Percentiles rank a stretch among this genome's conserved stretches.
phyloP scores from a whole-genome alignment of 2,329 filamentous ascomycete genomes.

The Apiospora saccharicola region DNA sequence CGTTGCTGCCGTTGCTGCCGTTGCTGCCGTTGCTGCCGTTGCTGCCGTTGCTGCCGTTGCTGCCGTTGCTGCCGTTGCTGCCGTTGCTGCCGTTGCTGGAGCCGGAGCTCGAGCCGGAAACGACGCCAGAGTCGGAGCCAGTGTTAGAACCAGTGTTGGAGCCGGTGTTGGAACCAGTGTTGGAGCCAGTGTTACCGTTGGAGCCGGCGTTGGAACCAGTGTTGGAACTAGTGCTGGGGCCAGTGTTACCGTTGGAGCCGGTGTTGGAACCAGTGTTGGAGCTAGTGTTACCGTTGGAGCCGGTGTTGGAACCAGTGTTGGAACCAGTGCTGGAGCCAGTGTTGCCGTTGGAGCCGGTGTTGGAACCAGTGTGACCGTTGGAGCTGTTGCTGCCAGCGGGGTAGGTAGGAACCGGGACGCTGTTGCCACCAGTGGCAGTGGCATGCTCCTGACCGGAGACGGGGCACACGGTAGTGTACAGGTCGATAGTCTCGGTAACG shows the following conservation, averaged over 20 bases:
- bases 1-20: conserved; percentile 31
- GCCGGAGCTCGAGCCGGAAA: conserved; percentile 14
- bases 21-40: not conserved
- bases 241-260: not conserved
- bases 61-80: too few relatives aligned
- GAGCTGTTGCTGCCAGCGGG: conserved; percentile 31
- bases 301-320: not conserved
- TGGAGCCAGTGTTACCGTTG: conserved; percentile 26
- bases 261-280: conserved; percentile 27
- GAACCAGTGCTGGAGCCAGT: not conserved
- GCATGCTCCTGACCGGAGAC: conserved; percentile 45
- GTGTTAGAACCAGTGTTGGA: too few relatives aligned
- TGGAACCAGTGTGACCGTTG: too few relatives aligned
- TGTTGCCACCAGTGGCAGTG: conserved; percentile 32
- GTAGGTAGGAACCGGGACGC: conserved; percentile 24
- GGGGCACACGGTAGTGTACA: conserved; percentile 57
- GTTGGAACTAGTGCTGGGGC: not conserved
- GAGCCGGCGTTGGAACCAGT: not conserved
- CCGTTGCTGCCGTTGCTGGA: too few relatives aligned
- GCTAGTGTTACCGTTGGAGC: not conserved
- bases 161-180: conserved; percentile 52
- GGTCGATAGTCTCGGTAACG: conserved; percentile 49
- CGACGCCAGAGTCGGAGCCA: conserved; percentile 23
- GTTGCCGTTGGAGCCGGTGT: conserved; percentile 4
- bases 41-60: too few relatives aligned